Conservation (phyloP, 345 rosid species). For the Camelina laxa region DNA sequence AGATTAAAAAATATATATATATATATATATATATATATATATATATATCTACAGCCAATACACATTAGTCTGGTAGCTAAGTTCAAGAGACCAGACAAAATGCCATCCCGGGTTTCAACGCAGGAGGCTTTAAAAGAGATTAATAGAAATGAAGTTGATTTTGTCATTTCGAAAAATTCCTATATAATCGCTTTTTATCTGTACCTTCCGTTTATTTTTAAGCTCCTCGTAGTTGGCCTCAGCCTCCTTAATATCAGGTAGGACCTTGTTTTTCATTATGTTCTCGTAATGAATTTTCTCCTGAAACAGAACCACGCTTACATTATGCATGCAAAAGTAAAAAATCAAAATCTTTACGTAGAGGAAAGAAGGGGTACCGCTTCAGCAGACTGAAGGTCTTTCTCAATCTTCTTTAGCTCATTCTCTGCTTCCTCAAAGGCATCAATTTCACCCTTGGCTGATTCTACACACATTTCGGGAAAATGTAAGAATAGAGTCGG, state of each 20-base stretch:
- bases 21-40: neutral
- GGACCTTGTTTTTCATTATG: slow-evolving; percentile 76
- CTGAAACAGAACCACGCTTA: slow-evolving; percentile 53
- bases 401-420: slow-evolving; percentile 74
- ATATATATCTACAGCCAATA: neutral
- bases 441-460: slow-evolving; percentile 73
- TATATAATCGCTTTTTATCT: neutral
- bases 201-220: slow-evolving; percentile 64
- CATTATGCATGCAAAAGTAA: slow-evolving; percentile 31
- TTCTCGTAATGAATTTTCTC: slow-evolving; percentile 76
- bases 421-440: slow-evolving; percentile 79
- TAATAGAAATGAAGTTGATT: neutral
- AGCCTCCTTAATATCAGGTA: slow-evolving; percentile 66
- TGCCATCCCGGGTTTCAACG: slow-evolving; percentile 25
- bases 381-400: slow-evolving; percentile 61
- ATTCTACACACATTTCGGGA: slow-evolving; percentile 50
- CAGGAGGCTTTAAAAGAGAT: neutral
- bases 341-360: slow-evolving; percentile 18
- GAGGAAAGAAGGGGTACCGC: slow-evolving; percentile 46
- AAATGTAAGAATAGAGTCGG: slow-evolving; percentile 4
- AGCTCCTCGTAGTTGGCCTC: slow-evolving; percentile 64
- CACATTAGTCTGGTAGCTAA: neutral
- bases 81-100: slow-evolving; percentile 21
- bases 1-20: neutral
- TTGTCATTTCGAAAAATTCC: neutral